phyloP scores from a whole-genome alignment of 2,329 filamentous ascomycete species.

The Alternaria arborescens region DNA sequence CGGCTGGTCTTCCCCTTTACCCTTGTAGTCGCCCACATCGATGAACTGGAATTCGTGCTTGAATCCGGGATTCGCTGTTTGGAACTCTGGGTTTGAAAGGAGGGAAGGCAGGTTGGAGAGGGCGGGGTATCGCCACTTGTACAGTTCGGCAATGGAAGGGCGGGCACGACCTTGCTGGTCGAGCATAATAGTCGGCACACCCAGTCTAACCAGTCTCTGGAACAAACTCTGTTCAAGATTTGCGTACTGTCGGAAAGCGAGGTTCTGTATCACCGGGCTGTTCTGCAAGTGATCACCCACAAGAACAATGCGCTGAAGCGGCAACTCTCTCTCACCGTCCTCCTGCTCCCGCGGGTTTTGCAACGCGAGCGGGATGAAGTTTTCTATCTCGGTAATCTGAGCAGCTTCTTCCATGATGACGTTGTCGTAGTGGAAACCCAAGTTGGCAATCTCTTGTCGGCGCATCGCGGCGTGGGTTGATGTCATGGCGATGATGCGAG shows the following conservation, averaged over 20 bases:
- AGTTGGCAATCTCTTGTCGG: slow-evolving; percentile 83
- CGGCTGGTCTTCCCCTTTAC: slow-evolving; percentile 85
- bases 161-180: slow-evolving; percentile 94
- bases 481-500: slow-evolving; percentile 98
- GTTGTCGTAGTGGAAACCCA: slow-evolving; percentile 98
- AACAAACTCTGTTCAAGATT: slow-evolving; percentile 97
- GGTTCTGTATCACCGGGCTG: slow-evolving; percentile 91
- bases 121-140: slow-evolving; percentile 89
- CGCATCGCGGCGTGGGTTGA: slow-evolving; percentile 97
- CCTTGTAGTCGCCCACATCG: slow-evolving; percentile 92
- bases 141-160: slow-evolving; percentile 85
- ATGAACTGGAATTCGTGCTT: slow-evolving; percentile 96
- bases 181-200: slow-evolving; percentile 88
- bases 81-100: slow-evolving; percentile 73
- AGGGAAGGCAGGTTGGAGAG: slow-evolving; percentile 83
- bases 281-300: slow-evolving; percentile 98
- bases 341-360: slow-evolving; percentile 69
- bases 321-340: slow-evolving; percentile 71
- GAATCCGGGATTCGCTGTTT: slow-evolving; percentile 87
- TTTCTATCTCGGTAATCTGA: slow-evolving; percentile 97
- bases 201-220: slow-evolving; percentile 85
- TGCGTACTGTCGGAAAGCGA: slow-evolving; percentile 92
- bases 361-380: slow-evolving; percentile 92
- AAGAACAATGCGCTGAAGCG: slow-evolving; percentile 86
- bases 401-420: slow-evolving; percentile 98